phyloP scores from a whole-genome alignment of 2,329 filamentous ascomycete genomes.

The Thermothelomyces thermophilus region DNA sequence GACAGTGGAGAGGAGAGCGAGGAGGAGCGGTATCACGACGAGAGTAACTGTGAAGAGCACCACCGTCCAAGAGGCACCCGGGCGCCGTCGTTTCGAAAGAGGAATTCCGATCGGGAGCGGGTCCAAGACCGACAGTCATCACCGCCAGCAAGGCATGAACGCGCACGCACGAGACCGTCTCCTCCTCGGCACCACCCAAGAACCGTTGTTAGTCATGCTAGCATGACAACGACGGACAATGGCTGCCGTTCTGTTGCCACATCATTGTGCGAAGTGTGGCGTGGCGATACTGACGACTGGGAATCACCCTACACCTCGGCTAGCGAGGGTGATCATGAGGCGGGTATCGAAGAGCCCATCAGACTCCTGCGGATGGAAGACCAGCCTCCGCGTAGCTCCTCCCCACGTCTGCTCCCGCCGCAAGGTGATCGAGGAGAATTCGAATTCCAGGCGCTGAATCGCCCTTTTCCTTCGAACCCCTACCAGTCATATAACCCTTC shows the following conservation, averaged over 20 bases:
- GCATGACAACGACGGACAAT: constrained; percentile 14
- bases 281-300: constrained; percentile 22
- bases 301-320: constrained; percentile 22
- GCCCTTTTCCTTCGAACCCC: background rate
- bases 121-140: background rate
- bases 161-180: background rate
- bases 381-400: constrained; percentile 3
- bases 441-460: background rate
- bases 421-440: constrained; percentile 6
- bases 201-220: constrained; percentile 6
- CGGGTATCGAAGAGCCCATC: constrained; percentile 6
- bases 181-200: background rate
- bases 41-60: background rate
- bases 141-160: background rate
- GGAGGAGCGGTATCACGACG: background rate
- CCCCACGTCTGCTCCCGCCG: constrained; percentile 7
- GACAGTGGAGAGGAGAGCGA: constrained; percentile 18
- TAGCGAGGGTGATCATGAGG: constrained; percentile 8
- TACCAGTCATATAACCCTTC: background rate
- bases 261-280: constrained; percentile 24
- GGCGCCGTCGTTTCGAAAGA: background rate
- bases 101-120: background rate
- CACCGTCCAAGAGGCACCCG: background rate
- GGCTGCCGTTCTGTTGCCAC: constrained; percentile 17
- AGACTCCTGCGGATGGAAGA: constrained; percentile 4